Conservation (phyloP, 2,329 filamentous ascomycete species). For the Conoideocrella luteorostrata region DNA sequence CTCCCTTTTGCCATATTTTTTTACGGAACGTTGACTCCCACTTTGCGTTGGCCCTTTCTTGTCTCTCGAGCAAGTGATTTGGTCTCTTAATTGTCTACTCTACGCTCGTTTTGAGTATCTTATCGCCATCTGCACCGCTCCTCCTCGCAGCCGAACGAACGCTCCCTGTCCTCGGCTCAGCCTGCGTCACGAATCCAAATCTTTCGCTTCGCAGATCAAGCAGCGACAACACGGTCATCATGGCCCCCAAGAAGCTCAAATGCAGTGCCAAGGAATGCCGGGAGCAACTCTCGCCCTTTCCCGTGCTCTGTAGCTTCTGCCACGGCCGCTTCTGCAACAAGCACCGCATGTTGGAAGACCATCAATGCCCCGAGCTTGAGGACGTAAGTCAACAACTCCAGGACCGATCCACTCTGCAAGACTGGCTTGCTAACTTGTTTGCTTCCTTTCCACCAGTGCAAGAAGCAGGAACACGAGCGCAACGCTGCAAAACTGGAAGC, state of each 20-base stretch:
- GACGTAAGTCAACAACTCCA: conserved; percentile 52
- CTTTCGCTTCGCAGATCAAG: too few relatives aligned
- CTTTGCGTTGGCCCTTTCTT: conserved; percentile 9
- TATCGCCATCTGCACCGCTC: too few relatives aligned
- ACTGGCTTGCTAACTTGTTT: conserved; percentile 10
- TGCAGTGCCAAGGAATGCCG: conserved; percentile 89
- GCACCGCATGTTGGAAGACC: conserved; percentile 88
- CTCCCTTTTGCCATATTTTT: not conserved
- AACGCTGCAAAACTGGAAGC: conserved; percentile 89
- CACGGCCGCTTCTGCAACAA: conserved; percentile 89
- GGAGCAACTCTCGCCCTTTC: conserved; percentile 81
- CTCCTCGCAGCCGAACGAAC: too few relatives aligned
- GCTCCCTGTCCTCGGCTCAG: too few relatives aligned
- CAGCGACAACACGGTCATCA: conserved; percentile 32
- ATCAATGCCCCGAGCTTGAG: conserved; percentile 88
- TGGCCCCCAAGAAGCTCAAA: conserved; percentile 71
- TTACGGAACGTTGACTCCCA: not conserved
- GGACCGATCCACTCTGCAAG: not conserved
- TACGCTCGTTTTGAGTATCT: not conserved
- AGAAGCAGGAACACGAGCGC: conserved; percentile 91
- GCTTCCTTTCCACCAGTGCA: conserved; percentile 53
- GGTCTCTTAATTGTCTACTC: not conserved
- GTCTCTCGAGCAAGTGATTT: not conserved
- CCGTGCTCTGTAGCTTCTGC: conserved; percentile 95
- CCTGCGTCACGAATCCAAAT: too few relatives aligned